phyloP scores from a whole-genome alignment of 1,284 basidiomycete genomes.

The Ganoderma boninense region DNA sequence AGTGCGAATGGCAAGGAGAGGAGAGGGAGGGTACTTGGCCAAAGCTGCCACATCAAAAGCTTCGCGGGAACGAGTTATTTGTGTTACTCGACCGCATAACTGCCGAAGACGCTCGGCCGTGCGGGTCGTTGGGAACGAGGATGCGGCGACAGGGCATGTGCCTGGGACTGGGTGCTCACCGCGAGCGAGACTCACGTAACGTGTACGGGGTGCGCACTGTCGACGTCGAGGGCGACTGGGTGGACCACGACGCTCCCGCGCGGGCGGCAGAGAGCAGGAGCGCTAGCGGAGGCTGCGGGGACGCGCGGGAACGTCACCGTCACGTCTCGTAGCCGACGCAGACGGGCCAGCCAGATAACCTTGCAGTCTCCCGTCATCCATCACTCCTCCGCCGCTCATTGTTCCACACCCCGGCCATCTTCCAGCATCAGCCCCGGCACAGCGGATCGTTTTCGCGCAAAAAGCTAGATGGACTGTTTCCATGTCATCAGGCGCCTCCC shows the following conservation, averaged over 20 bases:
- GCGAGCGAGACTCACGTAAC: constrained; percentile 11
- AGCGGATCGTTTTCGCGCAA: constrained; percentile 12
- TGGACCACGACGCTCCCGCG: constrained; percentile 1
- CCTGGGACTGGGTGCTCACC: background rate
- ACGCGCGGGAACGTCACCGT: constrained; percentile 2
- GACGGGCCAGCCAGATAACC: constrained; percentile 9
- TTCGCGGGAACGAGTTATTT: constrained; percentile 23
- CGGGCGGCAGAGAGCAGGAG: background rate
- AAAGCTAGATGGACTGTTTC: constrained; percentile 10
- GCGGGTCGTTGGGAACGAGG: background rate
- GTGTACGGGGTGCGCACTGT: background rate
- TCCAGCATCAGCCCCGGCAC: background rate
- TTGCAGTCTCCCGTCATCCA: constrained; percentile 11
- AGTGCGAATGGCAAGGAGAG: constrained; percentile 18
- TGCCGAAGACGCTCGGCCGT: background rate
- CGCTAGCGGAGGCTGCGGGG: background rate
- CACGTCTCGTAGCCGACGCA: background rate
- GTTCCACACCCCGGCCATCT: background rate
- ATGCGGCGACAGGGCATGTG: background rate
- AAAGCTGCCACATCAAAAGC: constrained; percentile 20
- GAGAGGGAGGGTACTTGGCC: background rate
- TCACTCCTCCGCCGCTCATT: background rate
- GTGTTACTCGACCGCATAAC: background rate
- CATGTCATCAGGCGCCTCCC: constrained; percentile 8
- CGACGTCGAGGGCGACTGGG: background rate